These are phyloP conservation scores for Didymella keratinophila DNA, from an alignment of 2,329 filamentous ascomycete species.

Conservation along the genomic window DNA sequence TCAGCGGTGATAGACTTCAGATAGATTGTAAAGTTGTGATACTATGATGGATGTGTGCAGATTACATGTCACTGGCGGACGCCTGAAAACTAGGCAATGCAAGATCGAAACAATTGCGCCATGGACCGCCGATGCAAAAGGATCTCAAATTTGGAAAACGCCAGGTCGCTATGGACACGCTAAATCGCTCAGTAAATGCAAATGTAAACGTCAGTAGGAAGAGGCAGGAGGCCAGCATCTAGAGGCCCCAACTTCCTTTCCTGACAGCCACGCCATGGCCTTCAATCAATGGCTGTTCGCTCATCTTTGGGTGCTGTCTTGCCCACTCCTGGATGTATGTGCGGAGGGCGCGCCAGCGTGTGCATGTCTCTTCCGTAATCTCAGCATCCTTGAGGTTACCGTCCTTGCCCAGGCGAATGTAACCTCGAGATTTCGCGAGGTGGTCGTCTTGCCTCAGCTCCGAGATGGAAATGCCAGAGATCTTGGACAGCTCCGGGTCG, in stretches of 20 bases:
- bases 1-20: neutral
- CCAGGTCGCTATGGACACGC: conserved; percentile 25
- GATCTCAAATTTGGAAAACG: conserved; percentile 2
- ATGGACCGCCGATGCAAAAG: neutral
- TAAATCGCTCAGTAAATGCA: conserved; percentile 30
- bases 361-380: conserved; percentile 62
- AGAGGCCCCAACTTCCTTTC: conserved; percentile 58
- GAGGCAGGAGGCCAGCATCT: conserved; percentile 5
- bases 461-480: conserved; percentile 72
- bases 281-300: conserved; percentile 40
- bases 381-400: conserved; percentile 60
- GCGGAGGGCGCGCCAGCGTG: conserved; percentile 84
- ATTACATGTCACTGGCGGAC: neutral
- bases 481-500: conserved; percentile 84
- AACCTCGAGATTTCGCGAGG: conserved; percentile 70
- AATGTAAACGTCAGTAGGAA: conserved; percentile 12
- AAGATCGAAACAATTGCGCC: neutral
- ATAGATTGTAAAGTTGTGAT: neutral
- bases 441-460: conserved; percentile 78
- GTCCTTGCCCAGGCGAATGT: conserved; percentile 67
- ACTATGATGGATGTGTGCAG: neutral
- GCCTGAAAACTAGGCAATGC: neutral
- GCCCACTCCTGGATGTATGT: conserved; percentile 91
- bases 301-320: conserved; percentile 79
- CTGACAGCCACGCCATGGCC: conserved; percentile 55